Evolutionary conservation across 2,329 filamentous ascomycete genomes (phyloP), one percentile per base, ranked within the genome.

Genomic region (Geosmithia putterillii): DNA sequence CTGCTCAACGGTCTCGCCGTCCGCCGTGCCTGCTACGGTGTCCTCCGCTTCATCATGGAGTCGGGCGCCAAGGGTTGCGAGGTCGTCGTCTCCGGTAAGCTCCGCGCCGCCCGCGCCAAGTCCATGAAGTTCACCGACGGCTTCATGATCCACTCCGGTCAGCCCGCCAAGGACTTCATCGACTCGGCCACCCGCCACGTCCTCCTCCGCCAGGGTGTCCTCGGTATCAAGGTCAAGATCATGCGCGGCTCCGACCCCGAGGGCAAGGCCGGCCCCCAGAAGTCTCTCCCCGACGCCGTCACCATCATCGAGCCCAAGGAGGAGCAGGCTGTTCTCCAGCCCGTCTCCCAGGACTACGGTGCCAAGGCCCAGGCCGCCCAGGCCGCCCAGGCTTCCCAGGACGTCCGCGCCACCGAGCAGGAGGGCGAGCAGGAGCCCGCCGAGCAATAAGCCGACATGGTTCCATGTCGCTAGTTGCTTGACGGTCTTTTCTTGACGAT

Each of bases 211-310:
- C 92, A 98, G 79, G 92, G 92, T 86, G 92, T 98, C 56, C 79
- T 98, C 56, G 92, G 92, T 76, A 98, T 98, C 78, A 98, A 98
- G 83, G 92, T 98, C 73, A 98, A 98, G 89, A 98, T 98, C 76
- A 98, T 98, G 92, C 89, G 94, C 69, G 92, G 92, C 66, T 92
- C 87, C 59, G 92, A 98, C 77, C 92, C 92, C 68, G 88, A 96
- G 74, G 92, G 92, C 82, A 98, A 98, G 83, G 81, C 87, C 62
- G 88, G 92, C 57, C 89, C 90, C 60, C 86, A 89, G 74, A 95
- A 96, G 82, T 82, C 88, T 56, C 86, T 98, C 54, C 92, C 92
- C 58, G 92, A 98, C 70, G 87, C 88, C 67, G 92, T 98, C 70
- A 96, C 90, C 69, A 92, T 98, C 73, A 95, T 96, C 71, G 92